Percentiles rank a stretch among this genome's conserved stretches.
phyloP scores from a whole-genome alignment of 129 eudicot species.

The Artemisia argyi region DNA sequence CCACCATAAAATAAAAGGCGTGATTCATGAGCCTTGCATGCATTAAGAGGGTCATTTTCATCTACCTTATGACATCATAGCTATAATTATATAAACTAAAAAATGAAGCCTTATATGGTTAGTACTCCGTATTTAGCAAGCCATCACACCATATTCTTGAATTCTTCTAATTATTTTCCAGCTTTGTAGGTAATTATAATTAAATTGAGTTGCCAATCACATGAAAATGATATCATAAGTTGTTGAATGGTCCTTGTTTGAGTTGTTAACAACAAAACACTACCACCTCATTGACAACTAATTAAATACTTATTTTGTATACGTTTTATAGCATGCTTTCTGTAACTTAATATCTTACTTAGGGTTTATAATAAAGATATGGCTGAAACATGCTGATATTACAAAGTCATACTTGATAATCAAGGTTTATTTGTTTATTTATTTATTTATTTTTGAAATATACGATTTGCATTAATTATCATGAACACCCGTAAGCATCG shows the following conservation, averaged over 20 bases:
- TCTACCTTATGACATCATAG: neutral
- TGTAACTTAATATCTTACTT: neutral
- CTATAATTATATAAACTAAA: neutral
- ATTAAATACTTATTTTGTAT: neutral
- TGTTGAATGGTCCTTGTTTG: slow-evolving; percentile 14
- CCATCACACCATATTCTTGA: neutral
- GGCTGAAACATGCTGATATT: slow-evolving; percentile 1
- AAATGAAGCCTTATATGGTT: neutral
- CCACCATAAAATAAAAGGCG: too few species aligned
- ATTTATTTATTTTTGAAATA: too few species aligned
- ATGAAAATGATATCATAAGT: slow-evolving; percentile 14
- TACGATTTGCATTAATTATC: too few species aligned
- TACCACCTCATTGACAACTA: neutral
- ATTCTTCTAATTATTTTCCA: slow-evolving; percentile 16
- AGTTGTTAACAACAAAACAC: slow-evolving; percentile 5
- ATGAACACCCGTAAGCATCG: too few species aligned
- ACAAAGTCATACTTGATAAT: neutral
- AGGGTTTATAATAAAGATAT: neutral
- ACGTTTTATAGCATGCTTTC: neutral
- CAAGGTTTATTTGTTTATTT: too few species aligned
- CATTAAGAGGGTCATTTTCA: slow-evolving; percentile 14
- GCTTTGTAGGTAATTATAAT: neutral
- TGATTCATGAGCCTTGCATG: slow-evolving; percentile 4
- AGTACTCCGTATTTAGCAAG: neutral
- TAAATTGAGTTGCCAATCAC: neutral